These are phyloP conservation scores for Carex sylvatica DNA, from an alignment of 202 grass and related monocot species.

Conservation along the genomic window DNA sequence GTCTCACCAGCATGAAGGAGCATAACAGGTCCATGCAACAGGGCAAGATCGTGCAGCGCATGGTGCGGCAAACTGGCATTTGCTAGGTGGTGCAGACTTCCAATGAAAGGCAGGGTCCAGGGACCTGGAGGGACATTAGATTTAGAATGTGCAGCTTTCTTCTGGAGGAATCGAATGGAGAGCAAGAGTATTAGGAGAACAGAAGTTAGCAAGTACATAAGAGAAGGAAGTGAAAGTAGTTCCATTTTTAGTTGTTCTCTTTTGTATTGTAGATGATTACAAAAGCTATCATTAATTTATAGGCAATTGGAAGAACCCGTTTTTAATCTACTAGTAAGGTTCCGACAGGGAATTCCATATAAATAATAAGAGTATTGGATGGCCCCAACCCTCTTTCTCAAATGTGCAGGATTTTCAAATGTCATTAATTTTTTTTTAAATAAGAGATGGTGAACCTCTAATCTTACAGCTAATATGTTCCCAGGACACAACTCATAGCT, in stretches of 20 bases:
- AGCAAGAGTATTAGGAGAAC: constrained; percentile 46
- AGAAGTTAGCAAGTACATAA: constrained; percentile 33
- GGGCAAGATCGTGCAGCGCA: neutral
- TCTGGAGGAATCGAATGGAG: constrained; percentile 24
- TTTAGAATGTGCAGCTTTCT: neutral
- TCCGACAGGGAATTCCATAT: too few species aligned
- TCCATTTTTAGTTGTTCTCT: neutral
- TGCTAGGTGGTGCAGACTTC: constrained; percentile 27
- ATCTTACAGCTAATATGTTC: too few species aligned
- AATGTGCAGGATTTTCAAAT: too few species aligned
- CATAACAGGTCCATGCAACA: constrained; percentile 6
- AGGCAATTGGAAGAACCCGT: too few species aligned
- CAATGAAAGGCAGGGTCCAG: constrained; percentile 14
- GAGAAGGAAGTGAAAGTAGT: constrained; percentile 39
- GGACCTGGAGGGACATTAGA: constrained; percentile 23
- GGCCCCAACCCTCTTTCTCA: too few species aligned
- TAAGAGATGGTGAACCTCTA: too few species aligned
- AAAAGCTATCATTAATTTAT: too few species aligned
- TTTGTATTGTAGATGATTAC: too few species aligned
- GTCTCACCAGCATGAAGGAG: constrained; percentile 7
- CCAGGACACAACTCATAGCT: too few species aligned
- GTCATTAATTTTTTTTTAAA: too few species aligned
- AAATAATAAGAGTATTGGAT: too few species aligned
- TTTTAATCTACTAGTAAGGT: too few species aligned
- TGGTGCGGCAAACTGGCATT: neutral